Evolutionary conservation across 2,329 filamentous ascomycete species (phyloP), one percentile per base, ranked within the genome.

Genomic region (Daldinia sp.): DNA sequence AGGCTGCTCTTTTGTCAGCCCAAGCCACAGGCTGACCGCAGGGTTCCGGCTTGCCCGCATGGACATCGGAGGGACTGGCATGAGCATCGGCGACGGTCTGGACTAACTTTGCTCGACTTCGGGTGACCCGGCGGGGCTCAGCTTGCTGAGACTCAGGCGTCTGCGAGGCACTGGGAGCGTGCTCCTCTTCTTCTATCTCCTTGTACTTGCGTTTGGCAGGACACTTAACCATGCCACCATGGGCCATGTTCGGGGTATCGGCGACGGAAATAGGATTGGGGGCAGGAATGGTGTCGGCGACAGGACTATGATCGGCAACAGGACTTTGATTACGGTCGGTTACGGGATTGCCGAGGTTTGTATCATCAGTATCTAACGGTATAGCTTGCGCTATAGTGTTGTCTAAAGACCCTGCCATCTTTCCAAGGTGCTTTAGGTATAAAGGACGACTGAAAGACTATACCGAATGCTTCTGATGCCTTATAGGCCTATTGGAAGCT

Each of bases 1-100:
- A 79, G 13, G 86, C 85, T 64, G 89, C 86, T 3, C 90, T 84
- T 39, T 79, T 79, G 4, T 86, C 80, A 0, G 89, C 83, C 87
- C 88, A 91, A 0, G 88, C 84, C 10, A 80, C 78, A 6, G 88
- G 87, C 1, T 30, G 13, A 4, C 64, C 69, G 20, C 41, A 37
- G 1, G 66, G 44, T 10, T 41, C 59, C n/a, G 33, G 69, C 51
- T 54, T 73, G 37, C 41, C 15, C 1, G 1, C 23, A 18, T 61
- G 68, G 10, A 30, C 3, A 1, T 28, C 20, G 1, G 18, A 4
- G 12, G 13, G 9, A 7, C n/a, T 13, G 2, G 18, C 7, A 15
- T 33, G 28, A 18, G 51, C 6, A 39, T 2, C 13, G 13, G 23
- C 37, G 35, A 18, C 37, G 15, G 35, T 37, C 9, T 41, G 12